Base-by-base conservation (phyloP, 139 green algal species). In the Desmodesmus armatus region DNA sequence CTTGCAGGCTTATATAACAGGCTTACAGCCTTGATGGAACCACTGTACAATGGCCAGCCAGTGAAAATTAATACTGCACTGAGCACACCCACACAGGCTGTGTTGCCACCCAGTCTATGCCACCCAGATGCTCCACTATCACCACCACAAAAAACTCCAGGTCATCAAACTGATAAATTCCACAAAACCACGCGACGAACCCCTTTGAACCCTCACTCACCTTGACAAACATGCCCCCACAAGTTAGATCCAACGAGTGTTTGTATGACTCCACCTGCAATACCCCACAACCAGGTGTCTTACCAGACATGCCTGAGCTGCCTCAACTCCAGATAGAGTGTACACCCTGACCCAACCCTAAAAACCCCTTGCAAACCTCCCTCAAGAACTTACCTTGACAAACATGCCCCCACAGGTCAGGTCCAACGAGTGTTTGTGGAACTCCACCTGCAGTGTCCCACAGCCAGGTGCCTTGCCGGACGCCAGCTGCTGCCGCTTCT, bases 371-470 rank as follows among this genome's bases (percentile, higher is more conserved):
- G n/a, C n/a, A n/a, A n/a, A n/a, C n/a, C n/a, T n/a, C n/a, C n/a
- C n/a, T n/a, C n/a, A n/a, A n/a, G n/a, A n/a, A 27, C 70, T 1
- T 41, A 78, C 74, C 74, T 69, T 82, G 4, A 82, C 74, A 3
- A 67, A 67, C 2, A 5, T 23, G 39, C 31, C 15, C 31, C 29
- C 75, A 21, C 47, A 67, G 0, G 75, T n/a, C 33, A 82, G 51
- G 35, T 82, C 75, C n/a, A 82, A 11, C 23, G 51, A 80, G n/a
- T 86, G 80, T 37, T 80, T 80, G 53, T 86, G 80, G n/a, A 80
- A 80, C 1, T 17, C 49, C 23, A 80, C 49, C 15, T 31, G 44
- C 29, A 78, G 35, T 27, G n/a, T 44, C 37, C 47, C 25, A 44
- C 47, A 70, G 47, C 35, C 70, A 9, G 49, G 41, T 47, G 80